Conservation (phyloP, 768 basidiomycete genomes). For the Hemileccinum rubropunctum region DNA sequence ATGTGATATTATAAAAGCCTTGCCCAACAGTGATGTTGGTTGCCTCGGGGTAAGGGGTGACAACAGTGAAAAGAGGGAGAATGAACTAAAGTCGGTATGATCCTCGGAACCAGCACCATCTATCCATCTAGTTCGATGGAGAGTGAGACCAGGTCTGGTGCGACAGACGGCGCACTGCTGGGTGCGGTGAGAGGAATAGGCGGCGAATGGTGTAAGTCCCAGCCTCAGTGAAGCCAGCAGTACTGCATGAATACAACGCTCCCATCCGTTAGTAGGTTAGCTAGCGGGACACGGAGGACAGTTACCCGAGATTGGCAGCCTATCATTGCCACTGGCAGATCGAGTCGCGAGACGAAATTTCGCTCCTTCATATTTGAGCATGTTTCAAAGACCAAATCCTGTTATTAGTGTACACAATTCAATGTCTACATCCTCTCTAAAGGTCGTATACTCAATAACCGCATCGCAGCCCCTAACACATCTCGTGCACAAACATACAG, state of each 20-base stretch:
- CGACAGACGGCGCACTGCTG: slow-evolving; percentile 34
- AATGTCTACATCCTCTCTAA: slow-evolving; percentile 91
- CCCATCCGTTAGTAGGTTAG: too few relatives aligned
- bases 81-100: slow-evolving; percentile 53
- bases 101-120: slow-evolving; percentile 59
- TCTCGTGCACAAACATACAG: slow-evolving; percentile 86
- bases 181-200: slow-evolving; percentile 40
- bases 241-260: too few relatives aligned
- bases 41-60: slow-evolving; percentile 67
- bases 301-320: too few relatives aligned
- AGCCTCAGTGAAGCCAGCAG: neutral
- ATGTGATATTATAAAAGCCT: slow-evolving; percentile 50
- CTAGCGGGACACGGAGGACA: too few relatives aligned
- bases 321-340: too few relatives aligned
- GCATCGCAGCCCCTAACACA: slow-evolving; percentile 85
- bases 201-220: slow-evolving; percentile 1
- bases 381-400: too few relatives aligned
- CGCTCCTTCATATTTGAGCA: too few relatives aligned
- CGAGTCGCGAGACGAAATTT: too few relatives aligned
- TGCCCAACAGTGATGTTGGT: slow-evolving; percentile 56
- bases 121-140: slow-evolving; percentile 72
- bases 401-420: too few relatives aligned
- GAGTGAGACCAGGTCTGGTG: slow-evolving; percentile 53
- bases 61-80: slow-evolving; percentile 48
- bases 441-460: slow-evolving; percentile 83